These are phyloP conservation scores for Calonectria multiphialidica DNA, from an alignment of 2,329 filamentous ascomycete genomes.

Conservation along the genomic window DNA sequence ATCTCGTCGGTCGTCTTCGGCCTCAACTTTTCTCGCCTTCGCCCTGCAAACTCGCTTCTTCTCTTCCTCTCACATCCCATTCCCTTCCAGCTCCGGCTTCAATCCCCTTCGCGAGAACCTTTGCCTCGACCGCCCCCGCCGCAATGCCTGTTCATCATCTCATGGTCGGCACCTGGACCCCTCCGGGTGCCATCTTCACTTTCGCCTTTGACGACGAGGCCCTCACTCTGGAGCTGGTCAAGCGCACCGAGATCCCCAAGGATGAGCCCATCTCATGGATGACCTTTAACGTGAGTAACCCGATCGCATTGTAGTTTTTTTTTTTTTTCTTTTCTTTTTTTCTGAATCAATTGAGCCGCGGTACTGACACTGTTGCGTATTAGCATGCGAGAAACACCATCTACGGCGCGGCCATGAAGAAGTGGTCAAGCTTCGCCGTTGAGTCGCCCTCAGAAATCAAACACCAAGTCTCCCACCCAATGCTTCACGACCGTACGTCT, in stretches of 20 bases:
- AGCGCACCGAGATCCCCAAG: conserved; percentile 83
- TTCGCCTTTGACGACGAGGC: conserved; percentile 89
- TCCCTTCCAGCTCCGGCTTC: background rate
- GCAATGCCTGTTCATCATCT: conserved; percentile 85
- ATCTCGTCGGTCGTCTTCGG: conserved; percentile 23
- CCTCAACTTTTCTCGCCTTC: conserved; percentile 2
- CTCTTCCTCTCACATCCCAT: background rate
- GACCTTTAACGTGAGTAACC: conserved; percentile 80
- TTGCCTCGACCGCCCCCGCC: conserved; percentile 29
- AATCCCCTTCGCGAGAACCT: conserved; percentile 13
- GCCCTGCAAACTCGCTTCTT: background rate
- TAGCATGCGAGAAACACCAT: conserved; percentile 86
- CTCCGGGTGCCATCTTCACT: conserved; percentile 90
- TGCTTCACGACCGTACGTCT: conserved; percentile 80
- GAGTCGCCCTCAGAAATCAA: conserved; percentile 81
- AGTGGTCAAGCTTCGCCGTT: conserved; percentile 87
- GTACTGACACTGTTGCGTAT: background rate
- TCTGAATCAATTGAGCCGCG: background rate
- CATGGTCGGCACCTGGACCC: conserved; percentile 94
- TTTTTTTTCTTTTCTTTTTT: background rate
- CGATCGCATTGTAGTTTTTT: background rate
- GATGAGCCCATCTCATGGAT: conserved; percentile 96
- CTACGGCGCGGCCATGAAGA: conserved; percentile 94
- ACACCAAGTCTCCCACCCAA: conserved; percentile 80
- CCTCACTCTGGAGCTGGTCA: conserved; percentile 79